phyloP scores from a whole-genome alignment of 1,139 yeast species.

The Yamadazyma jaroonii region DNA sequence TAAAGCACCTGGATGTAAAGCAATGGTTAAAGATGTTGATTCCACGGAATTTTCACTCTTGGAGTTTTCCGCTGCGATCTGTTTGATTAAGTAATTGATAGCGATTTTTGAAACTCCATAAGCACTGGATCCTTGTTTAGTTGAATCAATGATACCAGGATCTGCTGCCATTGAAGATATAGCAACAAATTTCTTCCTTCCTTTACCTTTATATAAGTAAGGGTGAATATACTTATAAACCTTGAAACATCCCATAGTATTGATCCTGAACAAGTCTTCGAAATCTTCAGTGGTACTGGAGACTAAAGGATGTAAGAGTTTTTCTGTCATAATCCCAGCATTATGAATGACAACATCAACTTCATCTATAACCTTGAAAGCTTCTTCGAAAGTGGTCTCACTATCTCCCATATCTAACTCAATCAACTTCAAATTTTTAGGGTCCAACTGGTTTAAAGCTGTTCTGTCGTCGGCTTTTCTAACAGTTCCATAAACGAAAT shows the following conservation, averaged over 20 bases:
- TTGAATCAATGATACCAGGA: neutral
- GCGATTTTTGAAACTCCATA: constrained; percentile 5
- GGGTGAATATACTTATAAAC: constrained; percentile 9
- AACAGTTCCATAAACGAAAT: constrained; percentile 23
- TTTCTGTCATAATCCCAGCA: constrained; percentile 1
- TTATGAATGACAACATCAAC: constrained; percentile 6
- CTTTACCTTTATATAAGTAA: constrained; percentile 5
- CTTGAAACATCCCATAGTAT: constrained; percentile 10
- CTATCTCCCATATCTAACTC: constrained; percentile 2
- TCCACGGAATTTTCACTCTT: neutral
- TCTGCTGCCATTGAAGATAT: constrained; percentile 7
- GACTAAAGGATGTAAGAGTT: neutral
- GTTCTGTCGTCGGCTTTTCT: constrained; percentile 9
- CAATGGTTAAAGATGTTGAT: neutral
- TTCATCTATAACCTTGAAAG: constrained; percentile 1
- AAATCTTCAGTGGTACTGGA: constrained; percentile 4
- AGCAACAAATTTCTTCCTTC: constrained; percentile 5
- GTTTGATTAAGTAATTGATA: constrained; percentile 3
- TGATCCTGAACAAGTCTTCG: constrained; percentile 3
- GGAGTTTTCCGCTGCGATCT: constrained; percentile 1
- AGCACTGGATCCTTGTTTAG: neutral
- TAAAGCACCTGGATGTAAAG: constrained; percentile 2
- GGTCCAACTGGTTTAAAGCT: neutral
- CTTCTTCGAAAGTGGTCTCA: neutral
- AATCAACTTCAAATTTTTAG: constrained; percentile 1